Percentiles rank a stretch among this genome's conserved stretches.
phyloP scores from a whole-genome alignment of 139 green algal species.

The Chlamydomonas incerta region DNA sequence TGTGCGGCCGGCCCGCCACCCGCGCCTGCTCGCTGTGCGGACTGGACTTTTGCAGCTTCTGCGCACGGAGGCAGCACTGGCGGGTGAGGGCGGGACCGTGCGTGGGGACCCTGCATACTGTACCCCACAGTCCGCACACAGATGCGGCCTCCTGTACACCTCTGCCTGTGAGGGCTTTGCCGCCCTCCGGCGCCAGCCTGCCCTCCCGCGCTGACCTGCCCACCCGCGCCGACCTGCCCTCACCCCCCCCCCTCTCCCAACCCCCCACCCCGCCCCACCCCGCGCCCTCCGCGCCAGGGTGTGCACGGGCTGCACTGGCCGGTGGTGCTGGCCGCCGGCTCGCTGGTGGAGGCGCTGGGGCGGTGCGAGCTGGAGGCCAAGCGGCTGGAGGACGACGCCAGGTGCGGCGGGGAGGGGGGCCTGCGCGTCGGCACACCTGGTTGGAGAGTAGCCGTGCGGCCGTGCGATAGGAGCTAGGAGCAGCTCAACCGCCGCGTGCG shows the following conservation, averaged over 20 bases:
- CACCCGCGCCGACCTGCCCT: background rate
- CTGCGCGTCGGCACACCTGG: too few species aligned
- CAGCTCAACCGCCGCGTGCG: too few species aligned
- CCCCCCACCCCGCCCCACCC: background rate
- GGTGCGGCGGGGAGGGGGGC: slow-evolving; percentile 20
- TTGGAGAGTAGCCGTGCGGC: too few species aligned
- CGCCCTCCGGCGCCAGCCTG: too few species aligned
- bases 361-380: slow-evolving; percentile 85
- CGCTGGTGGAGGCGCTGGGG: slow-evolving; percentile 75
- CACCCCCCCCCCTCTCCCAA: background rate
- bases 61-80: slow-evolving; percentile 85
- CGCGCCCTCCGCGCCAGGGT: background rate
- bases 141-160: too few species aligned
- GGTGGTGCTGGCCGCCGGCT: slow-evolving; percentile 68
- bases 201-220: background rate
- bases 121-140: too few species aligned
- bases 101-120: too few species aligned
- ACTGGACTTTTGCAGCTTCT: slow-evolving; percentile 83
- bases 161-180: too few species aligned
- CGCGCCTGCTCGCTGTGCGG: slow-evolving; percentile 51
- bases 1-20: slow-evolving; percentile 85
- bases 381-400: slow-evolving; percentile 74
- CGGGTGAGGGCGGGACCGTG: too few species aligned
- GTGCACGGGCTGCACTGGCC: slow-evolving; percentile 81
- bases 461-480: too few species aligned